Conservation (phyloP, 306 rosid species). For the Castanea crenata region DNA sequence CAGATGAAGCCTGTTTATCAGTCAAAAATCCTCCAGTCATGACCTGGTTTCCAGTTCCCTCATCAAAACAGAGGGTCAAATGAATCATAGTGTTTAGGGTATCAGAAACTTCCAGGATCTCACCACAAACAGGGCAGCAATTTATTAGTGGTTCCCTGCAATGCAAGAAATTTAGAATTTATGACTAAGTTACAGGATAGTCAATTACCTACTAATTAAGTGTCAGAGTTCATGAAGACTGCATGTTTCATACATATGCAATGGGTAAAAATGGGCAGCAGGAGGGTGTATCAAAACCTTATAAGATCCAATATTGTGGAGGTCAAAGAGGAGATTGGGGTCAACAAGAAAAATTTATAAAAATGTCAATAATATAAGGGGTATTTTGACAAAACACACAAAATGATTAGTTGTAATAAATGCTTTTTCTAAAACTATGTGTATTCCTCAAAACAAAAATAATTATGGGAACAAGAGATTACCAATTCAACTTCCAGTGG, state of each 20-base stretch:
- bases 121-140: conserved; percentile 98
- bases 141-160: conserved; percentile 81
- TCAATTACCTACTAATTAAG: background rate
- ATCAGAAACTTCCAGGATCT: conserved; percentile 74
- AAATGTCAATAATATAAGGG: background rate
- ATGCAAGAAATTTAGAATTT: conserved; percentile 11
- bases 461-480: background rate
- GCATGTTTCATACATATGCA: background rate
- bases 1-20: conserved; percentile 85
- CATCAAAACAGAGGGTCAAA: conserved; percentile 89
- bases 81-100: conserved; percentile 73
- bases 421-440: background rate
- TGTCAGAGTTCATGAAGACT: background rate
- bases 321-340: background rate
- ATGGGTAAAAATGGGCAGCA: background rate
- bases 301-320: background rate
- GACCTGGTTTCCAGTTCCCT: conserved; percentile 95
- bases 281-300: background rate
- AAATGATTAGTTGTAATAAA: background rate
- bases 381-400: background rate
- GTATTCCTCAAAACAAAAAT: background rate
- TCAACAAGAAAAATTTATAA: background rate
- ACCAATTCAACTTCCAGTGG: background rate
- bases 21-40: conserved; percentile 98
- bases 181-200: background rate